A percentile compares a stretch with the other conserved stretches of the same genome.
Conservation (phyloP, 495 filamentous ascomycete genomes). For the Podospora conica region DNA sequence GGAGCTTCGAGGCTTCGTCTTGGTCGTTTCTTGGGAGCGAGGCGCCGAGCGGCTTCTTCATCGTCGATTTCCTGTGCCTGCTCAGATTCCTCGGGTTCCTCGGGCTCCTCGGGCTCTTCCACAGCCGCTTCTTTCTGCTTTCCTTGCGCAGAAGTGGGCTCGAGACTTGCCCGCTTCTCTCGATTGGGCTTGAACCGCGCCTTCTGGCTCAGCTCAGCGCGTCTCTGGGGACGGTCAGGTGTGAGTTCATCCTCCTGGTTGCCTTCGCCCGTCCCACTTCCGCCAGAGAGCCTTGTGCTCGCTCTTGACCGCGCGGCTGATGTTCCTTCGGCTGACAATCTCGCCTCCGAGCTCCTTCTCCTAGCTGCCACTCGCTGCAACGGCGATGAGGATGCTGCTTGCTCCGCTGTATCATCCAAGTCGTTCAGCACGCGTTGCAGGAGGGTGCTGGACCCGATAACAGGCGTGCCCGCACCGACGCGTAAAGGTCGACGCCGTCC, state of each 20-base stretch:
- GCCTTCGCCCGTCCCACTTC: neutral
- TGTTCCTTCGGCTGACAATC: too few relatives aligned
- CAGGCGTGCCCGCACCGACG: conserved; percentile 19
- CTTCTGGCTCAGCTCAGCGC: conserved; percentile 14
- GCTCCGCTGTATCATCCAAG: conserved; percentile 9
- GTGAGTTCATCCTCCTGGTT: conserved; percentile 5
- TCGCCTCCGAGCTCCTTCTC: conserved; percentile 15
- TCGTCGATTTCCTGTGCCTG: conserved; percentile 25
- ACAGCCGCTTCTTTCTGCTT: conserved; percentile 11
- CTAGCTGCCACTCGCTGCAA: conserved; percentile 29
- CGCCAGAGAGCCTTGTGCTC: conserved; percentile 11
- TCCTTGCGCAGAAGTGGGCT: neutral
- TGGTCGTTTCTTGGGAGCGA: conserved; percentile 35
- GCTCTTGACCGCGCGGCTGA: conserved; percentile 1
- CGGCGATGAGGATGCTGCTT: conserved; percentile 34
- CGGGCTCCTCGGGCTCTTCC: conserved; percentile 4
- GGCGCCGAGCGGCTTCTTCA: conserved; percentile 28
- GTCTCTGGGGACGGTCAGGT: conserved; percentile 2
- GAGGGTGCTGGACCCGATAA: conserved; percentile 21
- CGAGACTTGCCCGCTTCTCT: conserved; percentile 11
- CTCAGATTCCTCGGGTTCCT: conserved; percentile 19
- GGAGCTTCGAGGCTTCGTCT: conserved; percentile 26
- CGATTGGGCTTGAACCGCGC: conserved; percentile 16
- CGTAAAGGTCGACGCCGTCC: conserved; percentile 29
- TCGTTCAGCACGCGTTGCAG: conserved; percentile 29